A percentile compares a stretch with the other conserved stretches of the same genome.
phyloP scores from a whole-genome alignment of 805 yeast genomes.

The Metschnikowia similis region DNA sequence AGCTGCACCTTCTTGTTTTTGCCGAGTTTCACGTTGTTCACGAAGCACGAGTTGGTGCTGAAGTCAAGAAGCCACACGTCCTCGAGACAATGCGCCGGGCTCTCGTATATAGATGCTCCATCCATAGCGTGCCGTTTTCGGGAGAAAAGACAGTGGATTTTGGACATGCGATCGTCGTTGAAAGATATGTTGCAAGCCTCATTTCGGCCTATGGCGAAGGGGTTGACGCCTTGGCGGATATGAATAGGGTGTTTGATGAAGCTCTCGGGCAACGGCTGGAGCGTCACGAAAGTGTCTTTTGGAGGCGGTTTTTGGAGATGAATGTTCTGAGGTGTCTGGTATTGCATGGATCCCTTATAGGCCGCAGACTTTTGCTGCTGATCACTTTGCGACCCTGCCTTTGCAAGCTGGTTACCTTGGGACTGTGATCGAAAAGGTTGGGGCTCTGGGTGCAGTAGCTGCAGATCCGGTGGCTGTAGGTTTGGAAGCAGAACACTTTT shows the following conservation, averaged over 20 bases:
- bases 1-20: constrained; percentile 60
- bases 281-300: constrained; percentile 58
- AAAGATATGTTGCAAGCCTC: constrained; percentile 57
- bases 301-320: constrained; percentile 27
- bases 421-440: too few species aligned
- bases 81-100: constrained; percentile 69
- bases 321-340: too few species aligned
- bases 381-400: too few species aligned
- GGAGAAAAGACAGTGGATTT: constrained; percentile 70
- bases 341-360: too few species aligned
- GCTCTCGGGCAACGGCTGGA: constrained; percentile 50
- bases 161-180: constrained; percentile 74
- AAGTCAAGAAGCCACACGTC: constrained; percentile 78
- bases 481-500: neutral
- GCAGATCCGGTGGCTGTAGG: neutral
- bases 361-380: neutral
- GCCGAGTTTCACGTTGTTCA: constrained; percentile 57
- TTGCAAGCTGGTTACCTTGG: too few species aligned
- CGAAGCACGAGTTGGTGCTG: constrained; percentile 74
- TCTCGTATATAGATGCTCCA: constrained; percentile 50
- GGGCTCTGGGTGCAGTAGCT: too few species aligned
- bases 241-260: constrained; percentile 44
- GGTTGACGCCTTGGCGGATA: constrained; percentile 64
- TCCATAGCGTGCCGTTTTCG: constrained; percentile 58
- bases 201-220: constrained; percentile 71